A percentile compares a stretch with the other conserved stretches of the same genome.
These are phyloP conservation scores for Triticum monococcum DNA, from an alignment of 176 grass and related monocot species.

Conservation along the genomic window DNA sequence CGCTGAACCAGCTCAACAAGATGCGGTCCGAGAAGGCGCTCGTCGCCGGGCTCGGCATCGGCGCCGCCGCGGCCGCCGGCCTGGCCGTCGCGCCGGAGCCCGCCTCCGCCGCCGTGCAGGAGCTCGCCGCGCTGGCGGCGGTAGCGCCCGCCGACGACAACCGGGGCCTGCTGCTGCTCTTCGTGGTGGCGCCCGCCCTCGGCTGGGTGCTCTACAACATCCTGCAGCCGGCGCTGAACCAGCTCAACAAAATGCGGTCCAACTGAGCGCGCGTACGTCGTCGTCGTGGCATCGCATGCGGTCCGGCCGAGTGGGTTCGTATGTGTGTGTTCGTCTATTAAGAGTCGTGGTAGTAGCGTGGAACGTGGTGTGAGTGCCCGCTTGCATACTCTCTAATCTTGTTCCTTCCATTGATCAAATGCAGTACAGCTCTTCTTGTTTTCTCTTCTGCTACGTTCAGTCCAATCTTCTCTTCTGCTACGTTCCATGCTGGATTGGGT, in stretches of 20 bases:
- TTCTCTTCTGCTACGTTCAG: neutral
- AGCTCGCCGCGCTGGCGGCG: slow-evolving; percentile 27
- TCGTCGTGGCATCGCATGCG: neutral
- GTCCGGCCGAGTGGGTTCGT: neutral
- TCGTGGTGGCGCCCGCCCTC: slow-evolving; percentile 63
- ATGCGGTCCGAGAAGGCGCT: slow-evolving; percentile 57
- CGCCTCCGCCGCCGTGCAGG: slow-evolving; percentile 35
- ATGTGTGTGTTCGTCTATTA: neutral
- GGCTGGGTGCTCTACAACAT: slow-evolving; percentile 88
- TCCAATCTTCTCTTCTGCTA: too few species aligned
- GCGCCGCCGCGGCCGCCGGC: slow-evolving; percentile 40
- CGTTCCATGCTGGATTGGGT: too few species aligned
- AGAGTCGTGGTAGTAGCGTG: slow-evolving; percentile 23
- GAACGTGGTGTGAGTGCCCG: neutral
- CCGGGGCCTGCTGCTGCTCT: slow-evolving; percentile 62
- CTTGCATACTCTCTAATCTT: neutral
- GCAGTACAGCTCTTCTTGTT: slow-evolving; percentile 34
- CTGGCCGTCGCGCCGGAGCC: slow-evolving; percentile 31
- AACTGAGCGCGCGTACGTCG: slow-evolving; percentile 21
- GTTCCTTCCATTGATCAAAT: neutral
- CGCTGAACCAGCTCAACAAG: slow-evolving; percentile 71
- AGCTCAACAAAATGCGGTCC: slow-evolving; percentile 62
- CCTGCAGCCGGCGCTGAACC: slow-evolving; percentile 79
- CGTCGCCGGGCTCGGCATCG: slow-evolving; percentile 45
- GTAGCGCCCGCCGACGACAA: slow-evolving; percentile 29